Evolutionary conservation across 2,329 filamentous ascomycete genomes (phyloP), one percentile per base, ranked within the genome.

Genomic region (Nothomitra cinnamomea): DNA sequence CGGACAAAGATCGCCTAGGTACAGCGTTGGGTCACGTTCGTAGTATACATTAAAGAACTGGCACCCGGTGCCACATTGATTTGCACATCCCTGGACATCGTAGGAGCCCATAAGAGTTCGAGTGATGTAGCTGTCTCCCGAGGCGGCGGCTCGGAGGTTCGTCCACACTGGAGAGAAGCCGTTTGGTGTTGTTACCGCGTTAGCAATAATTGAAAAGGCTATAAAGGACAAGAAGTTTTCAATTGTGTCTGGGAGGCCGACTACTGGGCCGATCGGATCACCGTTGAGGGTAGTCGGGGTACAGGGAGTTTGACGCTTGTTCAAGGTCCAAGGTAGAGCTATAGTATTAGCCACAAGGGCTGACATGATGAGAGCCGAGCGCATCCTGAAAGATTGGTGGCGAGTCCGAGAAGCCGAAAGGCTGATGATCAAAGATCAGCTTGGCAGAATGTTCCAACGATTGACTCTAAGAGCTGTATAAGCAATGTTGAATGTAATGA

Each of bases 1-100:
- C 8, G 59, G 53, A 57, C 67, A 69, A 13, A 51, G 54, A 32
- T 55, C 61, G 15, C 55, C 61, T 3, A 67, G 64, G 36, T 61
- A 57, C 15, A 65, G 21, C 4, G 56, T 59, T 7, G 67, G 66
- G 51, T 67, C 64, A 42, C 67, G 62, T 55, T 67, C 65, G 48
- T 61, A 59, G 58, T 64, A 66, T 42, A 67, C 55, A 56, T 68
- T 68, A 60, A 68, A 67, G 19, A 58, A 59, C 19, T 55, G 42
- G 51, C 66, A 68, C 5, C 56, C 60, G n/a, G 45, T 32, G 8
- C 57, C 56, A 52, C 66, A 68, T 43, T 58, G 57, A n/a, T 41
- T 25, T 7, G 59, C 56, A 52, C 65, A 67, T 7, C 32, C 53
- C 8, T 60, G 49, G 3, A 64, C 58, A 55, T 66, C 62, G 51